Conservation (phyloP, 768 basidiomycete species). For the Leccinum aurantiacum region DNA sequence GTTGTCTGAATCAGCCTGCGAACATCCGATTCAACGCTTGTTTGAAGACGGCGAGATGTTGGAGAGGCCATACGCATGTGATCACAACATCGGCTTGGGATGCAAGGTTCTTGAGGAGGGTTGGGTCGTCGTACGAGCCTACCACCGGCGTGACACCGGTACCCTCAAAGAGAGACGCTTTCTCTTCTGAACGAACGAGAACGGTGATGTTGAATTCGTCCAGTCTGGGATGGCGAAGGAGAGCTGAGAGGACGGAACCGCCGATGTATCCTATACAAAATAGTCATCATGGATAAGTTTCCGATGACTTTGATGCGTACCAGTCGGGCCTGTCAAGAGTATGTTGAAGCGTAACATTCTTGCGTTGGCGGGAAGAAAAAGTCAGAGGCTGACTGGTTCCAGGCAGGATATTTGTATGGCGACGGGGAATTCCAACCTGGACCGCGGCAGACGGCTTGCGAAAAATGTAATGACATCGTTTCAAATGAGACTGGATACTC, state of each 20-base stretch:
- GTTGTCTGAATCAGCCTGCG: slow-evolving; percentile 45
- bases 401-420: neutral
- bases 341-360: slow-evolving; percentile 14
- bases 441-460: neutral
- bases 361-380: neutral
- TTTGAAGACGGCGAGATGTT: neutral
- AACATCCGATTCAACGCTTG: neutral
- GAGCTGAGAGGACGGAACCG: slow-evolving; percentile 48
- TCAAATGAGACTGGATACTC: neutral
- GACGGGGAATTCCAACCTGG: slow-evolving; percentile 8
- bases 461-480: neutral
- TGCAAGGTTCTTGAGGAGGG: slow-evolving; percentile 41
- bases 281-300: neutral
- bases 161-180: slow-evolving; percentile 25
- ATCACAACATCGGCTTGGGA: slow-evolving; percentile 45
- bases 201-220: slow-evolving; percentile 44
- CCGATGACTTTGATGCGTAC: slow-evolving; percentile 8
- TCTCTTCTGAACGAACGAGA: slow-evolving; percentile 45
- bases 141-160: slow-evolving; percentile 24
- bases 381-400: neutral
- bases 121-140: slow-evolving; percentile 44
- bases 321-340: slow-evolving; percentile 20
- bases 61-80: slow-evolving; percentile 31
- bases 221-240: slow-evolving; percentile 44
- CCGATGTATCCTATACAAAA: slow-evolving; percentile 50